Base-by-base conservation (phyloP, 768 basidiomycete species). In the Strobilomyces dryophilus region DNA sequence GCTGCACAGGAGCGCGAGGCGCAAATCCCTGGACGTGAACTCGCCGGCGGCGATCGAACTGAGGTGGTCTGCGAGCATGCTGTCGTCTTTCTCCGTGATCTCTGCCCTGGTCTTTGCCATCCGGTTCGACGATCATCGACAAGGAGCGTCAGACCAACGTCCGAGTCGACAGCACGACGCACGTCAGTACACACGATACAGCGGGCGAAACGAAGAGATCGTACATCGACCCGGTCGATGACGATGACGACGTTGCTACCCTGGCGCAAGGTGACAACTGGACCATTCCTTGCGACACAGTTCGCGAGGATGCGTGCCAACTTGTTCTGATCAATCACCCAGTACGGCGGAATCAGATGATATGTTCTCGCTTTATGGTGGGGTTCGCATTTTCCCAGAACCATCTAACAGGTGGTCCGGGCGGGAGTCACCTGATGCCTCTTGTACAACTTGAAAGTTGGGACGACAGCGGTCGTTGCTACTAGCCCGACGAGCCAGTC, bases 51-150 rank as follows among this genome's bases (percentile, higher is more conserved):
- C 72, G 32, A 84, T 76, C 36, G 67, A 74, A 2, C 61, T 61
- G 8, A 82, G 83, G 43, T 82, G 67, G 57, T 83, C 82, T 0
- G 69, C 76, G 12, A 79, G 67, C 0, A 69, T 60, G 0, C 73
- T 74, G 0, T 81, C 81, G 52, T 80, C 77, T 50, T 79, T 79
- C 63, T 84, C 82, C 80, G 83, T 79, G 42, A 83, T 77, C 10
- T 83, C 80, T 1, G 76, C 70, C 0, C 79, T 77, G 6, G 79
- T 80, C 63, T 82, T 69, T 43, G 73, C 29, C n/a, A 17, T 24
- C 29, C 45, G 17, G 14, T 52, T 14, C 8, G 12, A 52, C 20
- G 20, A 37, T 31, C 18, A 31, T 34, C 21, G 10, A 27, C n/a
- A n/a, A n/a, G n/a, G n/a, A n/a, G n/a, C n/a, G n/a, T n/a, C n/a